Base-by-base conservation (phyloP, 805 yeast species). In the Candida maris region DNA sequence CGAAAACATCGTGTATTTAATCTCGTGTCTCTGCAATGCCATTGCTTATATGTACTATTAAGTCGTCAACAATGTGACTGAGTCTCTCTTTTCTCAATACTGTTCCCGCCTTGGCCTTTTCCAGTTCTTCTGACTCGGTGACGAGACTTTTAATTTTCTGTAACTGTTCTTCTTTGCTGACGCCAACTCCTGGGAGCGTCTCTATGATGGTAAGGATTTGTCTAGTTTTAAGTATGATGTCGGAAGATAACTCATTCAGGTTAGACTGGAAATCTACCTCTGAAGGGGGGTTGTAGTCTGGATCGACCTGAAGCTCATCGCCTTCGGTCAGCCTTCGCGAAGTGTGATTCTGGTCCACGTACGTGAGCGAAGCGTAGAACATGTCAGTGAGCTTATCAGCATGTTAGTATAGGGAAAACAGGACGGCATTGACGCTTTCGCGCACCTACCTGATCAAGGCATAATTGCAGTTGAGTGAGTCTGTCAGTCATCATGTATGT, bases 151-250 rank as follows among this genome's bases (percentile, higher is more conserved):
- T 73, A 13, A 91, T 84, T 41, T 72, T 71, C 19, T 64, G 61
- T 56, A 88, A 57, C 59, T 89, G 97, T 37, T 77, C 81, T 30
- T 71, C 75, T 17, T 85, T 83, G 2, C 89, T 77, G 1, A 83
- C 89, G 6, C 94, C 96, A 3, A 87, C 85, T 9, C 97, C 97
- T 0, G 98, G 98, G 28, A 91, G 65, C 3, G 95, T 78, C 54
- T 85, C 94, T 26, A 91, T 88, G 19, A 91, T 73, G 51, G 85
- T 79, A 26, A 85, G 74, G 12, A 91, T 84, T 57, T 93, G 97
- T 49, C 94, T 74, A 4, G 94, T 77, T 54, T 89, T 89, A 39
- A 87, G 62, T 18, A 89, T 85, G 6, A 91, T 73, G 55, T 91
- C 98, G 0, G 85, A 77, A 2, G 95, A 75, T 6, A 93, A 68